These are phyloP conservation scores for Usnea hakonensis DNA, from an alignment of 495 filamentous ascomycete genomes.

Conservation along the genomic window DNA sequence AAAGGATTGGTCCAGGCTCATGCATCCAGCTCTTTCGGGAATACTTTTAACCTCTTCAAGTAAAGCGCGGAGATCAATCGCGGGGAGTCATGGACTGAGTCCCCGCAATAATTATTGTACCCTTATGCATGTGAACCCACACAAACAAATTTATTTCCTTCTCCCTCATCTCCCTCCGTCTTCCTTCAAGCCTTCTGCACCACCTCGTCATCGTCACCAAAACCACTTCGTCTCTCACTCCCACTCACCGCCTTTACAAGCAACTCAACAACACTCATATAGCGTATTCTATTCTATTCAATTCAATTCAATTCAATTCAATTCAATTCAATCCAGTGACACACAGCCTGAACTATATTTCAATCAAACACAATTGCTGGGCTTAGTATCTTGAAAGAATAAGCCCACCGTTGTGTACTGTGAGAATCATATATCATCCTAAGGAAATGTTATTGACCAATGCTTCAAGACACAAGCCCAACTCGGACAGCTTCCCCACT, in stretches of 20 bases:
- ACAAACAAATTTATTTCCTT: not conserved
- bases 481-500: slow-evolving; percentile 55
- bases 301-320: no score
- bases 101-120: no score
- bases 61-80: not conserved
- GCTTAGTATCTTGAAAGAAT: slow-evolving; percentile 18
- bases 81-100: no score
- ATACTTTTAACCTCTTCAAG: not conserved
- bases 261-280: no score
- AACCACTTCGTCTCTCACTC: not conserved
- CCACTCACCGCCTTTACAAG: not conserved
- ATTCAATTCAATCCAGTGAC: not conserved
- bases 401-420: slow-evolving; percentile 29
- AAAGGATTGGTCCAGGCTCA: not conserved
- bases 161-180: not conserved
- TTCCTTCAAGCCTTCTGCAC: not conserved
- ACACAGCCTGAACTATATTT: not conserved
- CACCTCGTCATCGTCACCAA: not conserved
- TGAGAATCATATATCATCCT: slow-evolving; percentile 41
- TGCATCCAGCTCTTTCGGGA: not conserved
- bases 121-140: no score
- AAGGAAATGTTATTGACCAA: slow-evolving; percentile 48
- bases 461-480: slow-evolving; percentile 36
- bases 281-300: no score
- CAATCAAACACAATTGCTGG: slow-evolving; percentile 6